Base-by-base conservation (phyloP, 2,329 filamentous ascomycete genomes). In the Aspergillus spinulosporus region DNA sequence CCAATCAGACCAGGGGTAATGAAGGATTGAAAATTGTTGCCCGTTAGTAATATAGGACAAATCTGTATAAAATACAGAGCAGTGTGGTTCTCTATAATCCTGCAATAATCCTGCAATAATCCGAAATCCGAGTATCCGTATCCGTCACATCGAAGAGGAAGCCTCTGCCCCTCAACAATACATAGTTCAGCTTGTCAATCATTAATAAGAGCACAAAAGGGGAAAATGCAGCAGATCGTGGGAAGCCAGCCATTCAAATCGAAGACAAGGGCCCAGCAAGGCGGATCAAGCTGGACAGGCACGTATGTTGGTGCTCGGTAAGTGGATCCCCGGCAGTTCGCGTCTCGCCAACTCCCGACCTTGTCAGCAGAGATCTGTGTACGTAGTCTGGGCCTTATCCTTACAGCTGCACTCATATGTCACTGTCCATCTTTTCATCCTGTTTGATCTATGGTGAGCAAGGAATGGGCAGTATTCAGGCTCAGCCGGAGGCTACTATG, bases 241-340 rank as follows among this genome's bases (percentile, higher is more conserved):
- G 28, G 28, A 6, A 29, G 21, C 21, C 42, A 45, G 8, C 8
- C 42, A 12, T 11, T 8, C 42, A 4, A 3, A 43, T 43, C 32
- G 21, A 12, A 26, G 12, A 8, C 32, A 21, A 34, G 11, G 11
- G 32, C 32, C 44, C 12, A 28, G 44, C 31, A 15, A 49, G 32
- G 5, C 32, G 31, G 31, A 49, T 36, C 36, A 53, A 47, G 50
- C 51, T 53, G 51, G 51, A 5, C 31, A 37, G 40, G 12, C 5
- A 21, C 21, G 21, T 21, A 21, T 21, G 21, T 21, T 21, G 21
- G 21, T 21, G 9, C 14, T 42, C n/a, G 15, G 15, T 6, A 42
- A 42, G 43, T 39, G 51, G 51, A 26, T 14, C 15, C 21, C 5
- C 51, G 51, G 51, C 51, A 54, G 11, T 54, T 54, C 15, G 7